Conservation (phyloP, 352 stramenopile species). For the Globisporangium cederbergense region DNA sequence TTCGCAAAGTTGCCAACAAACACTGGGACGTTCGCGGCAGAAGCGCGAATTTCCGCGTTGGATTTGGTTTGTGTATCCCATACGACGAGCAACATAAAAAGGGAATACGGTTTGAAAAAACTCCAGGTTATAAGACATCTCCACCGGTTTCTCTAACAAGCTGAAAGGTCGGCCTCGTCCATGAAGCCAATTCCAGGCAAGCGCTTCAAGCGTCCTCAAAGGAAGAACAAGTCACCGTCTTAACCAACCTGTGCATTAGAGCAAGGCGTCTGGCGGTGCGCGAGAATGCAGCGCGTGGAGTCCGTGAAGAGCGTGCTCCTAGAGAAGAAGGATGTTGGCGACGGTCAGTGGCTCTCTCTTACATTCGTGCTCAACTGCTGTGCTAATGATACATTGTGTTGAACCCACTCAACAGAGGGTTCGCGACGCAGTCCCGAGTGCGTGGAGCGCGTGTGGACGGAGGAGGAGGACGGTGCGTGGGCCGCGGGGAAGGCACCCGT, state of each 20-base stretch:
- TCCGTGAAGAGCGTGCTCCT: constrained; percentile 27
- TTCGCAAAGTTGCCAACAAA: too few relatives aligned
- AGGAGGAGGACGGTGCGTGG: constrained; percentile 62
- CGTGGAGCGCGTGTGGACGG: constrained; percentile 56
- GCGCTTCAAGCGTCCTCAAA: too few relatives aligned
- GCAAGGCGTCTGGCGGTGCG: not conserved
- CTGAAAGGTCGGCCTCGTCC: too few relatives aligned
- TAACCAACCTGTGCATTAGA: not conserved
- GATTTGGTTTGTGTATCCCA: too few relatives aligned
- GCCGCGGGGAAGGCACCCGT: constrained; percentile 55
- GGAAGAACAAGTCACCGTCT: too few relatives aligned
- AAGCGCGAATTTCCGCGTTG: too few relatives aligned
- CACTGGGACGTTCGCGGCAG: too few relatives aligned
- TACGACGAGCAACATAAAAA: too few relatives aligned
- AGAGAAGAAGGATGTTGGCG: constrained; percentile 23
- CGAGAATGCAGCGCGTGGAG: constrained; percentile 29
- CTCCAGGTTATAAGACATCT: too few relatives aligned
- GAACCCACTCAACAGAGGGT: not conserved
- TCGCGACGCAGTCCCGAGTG: constrained; percentile 31
- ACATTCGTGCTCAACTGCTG: not conserved
- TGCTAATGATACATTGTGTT: not conserved
- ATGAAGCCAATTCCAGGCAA: too few relatives aligned
- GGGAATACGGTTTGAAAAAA: too few relatives aligned
- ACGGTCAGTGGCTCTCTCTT: not conserved
- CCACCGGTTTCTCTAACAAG: too few relatives aligned